A percentile compares a stretch with the other conserved stretches of the same genome.
Conservation (phyloP, 2,329 filamentous ascomycete species). For the Sodiomyces alkalinus region DNA sequence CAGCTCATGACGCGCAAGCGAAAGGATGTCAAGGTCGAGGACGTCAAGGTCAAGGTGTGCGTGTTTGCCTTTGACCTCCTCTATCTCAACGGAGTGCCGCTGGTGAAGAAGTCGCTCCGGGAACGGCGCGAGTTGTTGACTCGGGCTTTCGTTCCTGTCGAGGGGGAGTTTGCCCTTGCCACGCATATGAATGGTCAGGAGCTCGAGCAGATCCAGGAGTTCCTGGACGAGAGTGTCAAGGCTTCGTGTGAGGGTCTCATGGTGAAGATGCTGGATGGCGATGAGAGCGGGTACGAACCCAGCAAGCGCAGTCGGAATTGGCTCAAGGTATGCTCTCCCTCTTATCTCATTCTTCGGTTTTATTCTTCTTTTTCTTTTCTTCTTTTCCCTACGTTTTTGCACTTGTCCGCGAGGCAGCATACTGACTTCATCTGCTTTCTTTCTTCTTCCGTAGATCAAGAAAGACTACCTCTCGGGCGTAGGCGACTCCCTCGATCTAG, state of each 20-base stretch:
- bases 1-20: conserved; percentile 96
- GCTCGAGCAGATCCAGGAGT: conserved; percentile 80
- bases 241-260: conserved; percentile 94
- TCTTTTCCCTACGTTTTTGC: background rate
- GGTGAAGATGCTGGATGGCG: conserved; percentile 97
- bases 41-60: conserved; percentile 92
- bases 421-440: too few relatives aligned
- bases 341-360: background rate
- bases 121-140: conserved; percentile 67
- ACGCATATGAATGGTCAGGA: conserved; percentile 77
- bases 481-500: conserved; percentile 89
- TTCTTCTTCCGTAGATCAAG: conserved; percentile 71
- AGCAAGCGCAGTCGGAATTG: conserved; percentile 94
- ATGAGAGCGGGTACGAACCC: conserved; percentile 87
- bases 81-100: conserved; percentile 79
- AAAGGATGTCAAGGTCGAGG: conserved; percentile 91
- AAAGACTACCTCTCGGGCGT: conserved; percentile 94
- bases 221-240: conserved; percentile 90
- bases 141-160: conserved; percentile 56
- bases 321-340: conserved; percentile 54
- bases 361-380: conserved; percentile 1
- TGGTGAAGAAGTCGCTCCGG: conserved; percentile 75
- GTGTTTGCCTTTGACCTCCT: conserved; percentile 93
- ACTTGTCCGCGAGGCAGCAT: background rate
- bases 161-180: conserved; percentile 86